A percentile compares a stretch with the other conserved stretches of the same genome.
Evolutionary conservation across 495 filamentous ascomycete genomes (phyloP).

Genomic region (Podospora pseudopauciseta): DNA sequence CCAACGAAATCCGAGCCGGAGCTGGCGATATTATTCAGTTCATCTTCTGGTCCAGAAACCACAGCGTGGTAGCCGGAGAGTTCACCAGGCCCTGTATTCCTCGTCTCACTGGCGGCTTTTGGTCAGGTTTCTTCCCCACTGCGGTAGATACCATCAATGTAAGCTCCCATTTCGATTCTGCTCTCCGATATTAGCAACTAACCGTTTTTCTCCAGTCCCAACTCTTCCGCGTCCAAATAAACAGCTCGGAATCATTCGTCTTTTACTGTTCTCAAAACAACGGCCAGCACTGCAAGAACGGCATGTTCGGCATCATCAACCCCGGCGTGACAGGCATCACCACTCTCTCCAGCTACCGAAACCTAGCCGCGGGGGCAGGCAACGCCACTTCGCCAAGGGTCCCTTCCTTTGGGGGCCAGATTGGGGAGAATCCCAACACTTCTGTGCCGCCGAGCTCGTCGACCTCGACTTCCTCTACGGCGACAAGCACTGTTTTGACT

Average conservation of each 20-base stretch:
- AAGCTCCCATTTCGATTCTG: constrained; percentile 8
- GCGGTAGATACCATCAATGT: constrained; percentile 24
- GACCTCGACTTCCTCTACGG: background rate
- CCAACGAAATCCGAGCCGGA: constrained; percentile 35
- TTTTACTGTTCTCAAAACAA: constrained; percentile 50
- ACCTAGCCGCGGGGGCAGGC: constrained; percentile 16
- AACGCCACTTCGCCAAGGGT: constrained; percentile 19
- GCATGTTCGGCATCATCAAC: constrained; percentile 41
- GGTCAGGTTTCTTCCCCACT: constrained; percentile 45
- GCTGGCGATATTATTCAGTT: constrained; percentile 52
- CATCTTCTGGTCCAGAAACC: constrained; percentile 48
- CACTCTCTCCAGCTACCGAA: constrained; percentile 23
- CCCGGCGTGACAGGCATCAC: constrained; percentile 8
- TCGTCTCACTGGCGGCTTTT: constrained; percentile 38
- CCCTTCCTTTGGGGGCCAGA: constrained; percentile 22
- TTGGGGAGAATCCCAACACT: constrained; percentile 11
- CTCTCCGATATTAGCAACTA: background rate
- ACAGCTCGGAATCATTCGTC: constrained; percentile 51
- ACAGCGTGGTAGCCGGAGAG: constrained; percentile 47
- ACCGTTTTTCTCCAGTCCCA: constrained; percentile 19
- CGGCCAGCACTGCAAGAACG: constrained; percentile 33
- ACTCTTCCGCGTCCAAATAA: constrained; percentile 49
- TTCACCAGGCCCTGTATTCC: constrained; percentile 49
- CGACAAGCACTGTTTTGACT: background rate
- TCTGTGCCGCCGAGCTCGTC: background rate